Evolutionary conservation across 805 yeast species (phyloP), one percentile per base, ranked within the genome.

Genomic region (Nakazawaea ambrosiae): DNA sequence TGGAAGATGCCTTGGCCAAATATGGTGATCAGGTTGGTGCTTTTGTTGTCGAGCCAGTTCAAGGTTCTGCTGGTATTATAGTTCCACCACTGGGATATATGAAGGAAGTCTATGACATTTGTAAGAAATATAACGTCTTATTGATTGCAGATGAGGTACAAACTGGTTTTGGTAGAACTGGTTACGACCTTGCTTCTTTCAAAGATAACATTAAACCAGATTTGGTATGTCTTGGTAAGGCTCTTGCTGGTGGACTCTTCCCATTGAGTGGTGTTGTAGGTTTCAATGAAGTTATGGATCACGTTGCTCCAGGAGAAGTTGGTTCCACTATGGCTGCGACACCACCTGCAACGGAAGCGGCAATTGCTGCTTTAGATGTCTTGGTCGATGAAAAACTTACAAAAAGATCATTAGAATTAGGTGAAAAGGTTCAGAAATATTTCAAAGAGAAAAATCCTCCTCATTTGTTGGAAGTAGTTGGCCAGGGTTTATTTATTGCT

Each of bases 261-360:
- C 50, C 58, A 3, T 28, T 53, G 10, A 51, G 57, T 27, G 55
- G 50, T 1, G 56, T 54, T 22, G 34, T 45, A 24, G 55, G 56
- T 19, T 34, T 32, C 15, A 28, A 41, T 7, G 46, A 49, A 12
- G 44, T 52, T 3, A 52, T 51, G 57, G 50, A 46, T 31, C 18
- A 45, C 15, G 24, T 54, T 22, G 43, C 39, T 4, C 28, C 15
- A 7, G 55, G 53, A 22, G 54, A 52, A 20, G 39, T 49, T 20
- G 59, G 59, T 1, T 49, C 59, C 4, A 54, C 59, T 1, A 51
- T 54, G 55, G 55, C 57, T 2, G 54, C 49, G 9, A 46, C 44
- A 23, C 58, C 59, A 11, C 55, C 55, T 11, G 54, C 57, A 6
- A 51, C 57, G 1, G 53, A 42, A 6, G 57, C 58, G 9, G 56